These are phyloP conservation scores for Heritiera fomes DNA, from an alignment of 345 rosid genomes.

Conservation along the genomic window DNA sequence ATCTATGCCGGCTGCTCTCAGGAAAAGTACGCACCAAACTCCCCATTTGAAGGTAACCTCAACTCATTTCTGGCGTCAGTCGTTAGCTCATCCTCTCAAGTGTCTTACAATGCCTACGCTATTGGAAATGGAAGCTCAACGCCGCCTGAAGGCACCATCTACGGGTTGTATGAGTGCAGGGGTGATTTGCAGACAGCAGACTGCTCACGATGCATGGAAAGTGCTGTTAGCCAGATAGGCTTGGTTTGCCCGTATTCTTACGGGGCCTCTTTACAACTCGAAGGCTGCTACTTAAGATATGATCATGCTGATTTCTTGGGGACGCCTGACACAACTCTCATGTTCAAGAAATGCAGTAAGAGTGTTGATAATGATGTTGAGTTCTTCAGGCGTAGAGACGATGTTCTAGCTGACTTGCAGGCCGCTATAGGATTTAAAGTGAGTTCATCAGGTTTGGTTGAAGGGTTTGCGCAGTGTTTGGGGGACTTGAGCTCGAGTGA, in stretches of 20 bases:
- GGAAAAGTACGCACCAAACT: slow-evolving; percentile 57
- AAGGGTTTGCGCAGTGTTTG: slow-evolving; percentile 85
- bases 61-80: slow-evolving; percentile 64
- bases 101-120: slow-evolving; percentile 51
- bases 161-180: slow-evolving; percentile 81
- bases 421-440: slow-evolving; percentile 61
- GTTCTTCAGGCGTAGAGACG: slow-evolving; percentile 69
- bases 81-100: slow-evolving; percentile 59
- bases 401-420: slow-evolving; percentile 70
- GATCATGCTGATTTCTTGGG: slow-evolving; percentile 67
- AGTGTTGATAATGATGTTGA: slow-evolving; percentile 55
- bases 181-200: slow-evolving; percentile 58
- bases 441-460: slow-evolving; percentile 72
- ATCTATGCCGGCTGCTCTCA: slow-evolving; percentile 79
- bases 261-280: slow-evolving; percentile 75
- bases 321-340: slow-evolving; percentile 57
- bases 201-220: slow-evolving; percentile 57
- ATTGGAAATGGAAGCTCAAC: slow-evolving; percentile 58
- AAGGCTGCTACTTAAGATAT: slow-evolving; percentile 63
- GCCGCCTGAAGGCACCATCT: slow-evolving; percentile 35
- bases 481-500: slow-evolving; percentile 67
- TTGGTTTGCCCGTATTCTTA: slow-evolving; percentile 60
- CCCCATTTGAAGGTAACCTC: slow-evolving; percentile 63
- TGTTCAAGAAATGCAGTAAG: slow-evolving; percentile 72
- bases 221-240: slow-evolving; percentile 60